These are phyloP conservation scores for Penicillium cinerascens DNA, from an alignment of 495 filamentous ascomycete species.

Conservation along the genomic window DNA sequence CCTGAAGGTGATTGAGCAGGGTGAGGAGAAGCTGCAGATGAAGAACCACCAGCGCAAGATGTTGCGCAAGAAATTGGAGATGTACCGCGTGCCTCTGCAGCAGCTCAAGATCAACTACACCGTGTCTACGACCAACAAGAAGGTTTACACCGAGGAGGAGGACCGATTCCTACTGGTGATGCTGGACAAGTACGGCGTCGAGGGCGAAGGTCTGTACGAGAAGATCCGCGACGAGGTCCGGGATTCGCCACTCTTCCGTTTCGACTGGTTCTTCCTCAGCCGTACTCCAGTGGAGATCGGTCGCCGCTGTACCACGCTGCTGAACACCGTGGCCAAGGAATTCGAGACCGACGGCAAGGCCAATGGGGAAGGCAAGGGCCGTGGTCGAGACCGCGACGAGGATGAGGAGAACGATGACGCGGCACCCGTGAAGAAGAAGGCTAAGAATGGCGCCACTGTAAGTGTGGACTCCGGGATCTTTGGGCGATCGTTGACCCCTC, in stretches of 20 bases:
- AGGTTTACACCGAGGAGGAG: slow-evolving; percentile 98
- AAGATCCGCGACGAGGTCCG: slow-evolving; percentile 88
- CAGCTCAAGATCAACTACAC: slow-evolving; percentile 99
- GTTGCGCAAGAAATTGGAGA: slow-evolving; percentile 88
- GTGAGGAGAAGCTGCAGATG: slow-evolving; percentile 84
- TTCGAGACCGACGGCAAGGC: slow-evolving; percentile 77
- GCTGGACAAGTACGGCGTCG: slow-evolving; percentile 84
- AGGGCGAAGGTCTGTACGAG: slow-evolving; percentile 79
- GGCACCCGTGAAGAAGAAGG: slow-evolving; percentile 87
- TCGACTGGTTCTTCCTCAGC: slow-evolving; percentile 98
- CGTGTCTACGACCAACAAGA: slow-evolving; percentile 98
- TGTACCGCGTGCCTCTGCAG: slow-evolving; percentile 94
- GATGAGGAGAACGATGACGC: slow-evolving; percentile 74
- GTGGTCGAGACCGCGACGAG: slow-evolving; percentile 70
- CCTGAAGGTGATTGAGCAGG: slow-evolving; percentile 79
- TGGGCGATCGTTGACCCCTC: slow-evolving; percentile 2
- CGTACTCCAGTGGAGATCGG: slow-evolving; percentile 90
- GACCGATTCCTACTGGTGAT: slow-evolving; percentile 94
- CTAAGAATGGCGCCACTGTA: slow-evolving; percentile 75
- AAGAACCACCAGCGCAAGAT: slow-evolving; percentile 90
- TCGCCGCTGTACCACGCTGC: slow-evolving; percentile 85
- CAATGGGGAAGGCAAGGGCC: slow-evolving; percentile 67
- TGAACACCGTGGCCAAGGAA: slow-evolving; percentile 90
- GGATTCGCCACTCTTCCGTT: slow-evolving; percentile 91
- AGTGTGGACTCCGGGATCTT: slow-evolving; percentile 20